A percentile compares a stretch with the other conserved stretches of the same genome.
Conservation (phyloP, 768 basidiomycete species). For the Mycena rebaudengoi region DNA sequence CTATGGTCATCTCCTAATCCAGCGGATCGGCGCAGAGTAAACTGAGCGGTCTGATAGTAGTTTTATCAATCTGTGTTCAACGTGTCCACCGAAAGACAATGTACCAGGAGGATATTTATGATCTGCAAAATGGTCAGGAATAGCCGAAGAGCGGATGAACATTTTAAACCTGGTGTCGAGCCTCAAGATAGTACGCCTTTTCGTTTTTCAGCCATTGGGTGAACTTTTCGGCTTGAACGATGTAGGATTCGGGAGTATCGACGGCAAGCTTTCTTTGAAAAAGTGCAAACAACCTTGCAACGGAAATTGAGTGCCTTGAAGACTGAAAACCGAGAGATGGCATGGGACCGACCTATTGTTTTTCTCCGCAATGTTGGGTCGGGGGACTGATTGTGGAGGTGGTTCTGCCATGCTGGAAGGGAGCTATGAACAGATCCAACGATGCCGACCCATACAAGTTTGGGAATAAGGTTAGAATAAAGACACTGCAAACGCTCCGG, state of each 20-base stretch:
- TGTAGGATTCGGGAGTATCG: too few species aligned
- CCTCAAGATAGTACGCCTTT: conserved; percentile 61
- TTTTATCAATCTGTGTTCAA: neutral
- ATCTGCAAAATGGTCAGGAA: conserved; percentile 47
- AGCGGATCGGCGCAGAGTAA: conserved; percentile 41
- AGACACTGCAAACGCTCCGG: too few species aligned
- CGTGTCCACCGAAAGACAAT: neutral
- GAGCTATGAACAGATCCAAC: too few species aligned
- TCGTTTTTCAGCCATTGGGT: conserved; percentile 53
- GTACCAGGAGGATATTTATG: conserved; percentile 56
- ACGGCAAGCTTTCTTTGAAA: conserved; percentile 44
- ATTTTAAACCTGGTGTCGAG: conserved; percentile 55
- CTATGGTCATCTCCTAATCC: conserved; percentile 35
- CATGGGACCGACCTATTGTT: neutral
- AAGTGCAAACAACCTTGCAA: conserved; percentile 44
- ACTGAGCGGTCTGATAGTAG: conserved; percentile 45
- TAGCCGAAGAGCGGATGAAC: conserved; percentile 6
- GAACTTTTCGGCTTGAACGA: conserved; percentile 51
- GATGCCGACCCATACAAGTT: too few species aligned
- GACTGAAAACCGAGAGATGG: neutral
- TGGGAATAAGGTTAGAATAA: too few species aligned
- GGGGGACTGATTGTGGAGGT: too few species aligned
- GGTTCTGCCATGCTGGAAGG: too few species aligned
- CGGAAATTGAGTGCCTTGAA: too few species aligned
- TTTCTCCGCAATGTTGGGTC: conserved; percentile 8